These are phyloP conservation scores for Vitis vinifera DNA, from an alignment of 164 flowering plant genomes.

Conservation along the genomic window ASM3070453v1 NC_081815.1:3152001-3152500, in stretches of 20 bases:
- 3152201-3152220: constrained; percentile 29
- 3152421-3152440: constrained; percentile 9
- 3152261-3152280: constrained; percentile 36
- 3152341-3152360: constrained; percentile 17
- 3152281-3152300: constrained; percentile 16
- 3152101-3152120: constrained; percentile 40
- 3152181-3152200: constrained; percentile 14
- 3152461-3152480: constrained; percentile 7
- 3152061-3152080: constrained; percentile 32
- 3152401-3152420: constrained; percentile 10
- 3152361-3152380: not conserved
- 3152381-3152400: constrained; percentile 11
- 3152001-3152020: not conserved
- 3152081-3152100: constrained; percentile 61
- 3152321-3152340: constrained; percentile 3
- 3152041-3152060: constrained; percentile 41
- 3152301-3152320: constrained; percentile 26
- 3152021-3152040: constrained; percentile 38
- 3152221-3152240: constrained; percentile 26
- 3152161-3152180: constrained; percentile 49
- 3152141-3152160: constrained; percentile 66
- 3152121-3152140: constrained; percentile 38
- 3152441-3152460: constrained; percentile 12
- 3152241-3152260: constrained; percentile 15
- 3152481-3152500: not conserved